These are phyloP conservation scores for Aspergillus aculeatinus DNA, from an alignment of 2,329 filamentous ascomycete genomes.

Conservation along the genomic window DNA sequence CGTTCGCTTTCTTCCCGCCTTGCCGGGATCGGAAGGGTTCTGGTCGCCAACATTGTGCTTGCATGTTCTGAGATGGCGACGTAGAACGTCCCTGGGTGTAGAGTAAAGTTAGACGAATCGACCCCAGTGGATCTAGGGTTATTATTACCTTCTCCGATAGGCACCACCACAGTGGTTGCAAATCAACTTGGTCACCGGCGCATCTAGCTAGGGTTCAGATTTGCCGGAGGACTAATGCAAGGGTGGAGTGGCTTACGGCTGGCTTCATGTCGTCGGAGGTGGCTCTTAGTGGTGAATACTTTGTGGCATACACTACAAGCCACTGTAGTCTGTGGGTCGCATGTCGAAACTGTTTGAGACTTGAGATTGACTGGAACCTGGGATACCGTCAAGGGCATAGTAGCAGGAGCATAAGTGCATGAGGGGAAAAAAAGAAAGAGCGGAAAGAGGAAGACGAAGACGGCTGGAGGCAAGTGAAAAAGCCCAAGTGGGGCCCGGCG, in stretches of 20 bases:
- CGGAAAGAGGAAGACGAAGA: too few species aligned
- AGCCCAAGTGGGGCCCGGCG: not conserved
- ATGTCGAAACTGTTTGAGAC: too few species aligned
- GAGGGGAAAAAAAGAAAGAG: too few species aligned
- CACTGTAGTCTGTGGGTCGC: not conserved
- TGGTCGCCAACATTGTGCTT: not conserved
- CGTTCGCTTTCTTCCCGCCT: not conserved
- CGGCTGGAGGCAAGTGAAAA: too few species aligned
- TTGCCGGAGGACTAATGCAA: not conserved
- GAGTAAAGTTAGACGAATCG: not conserved
- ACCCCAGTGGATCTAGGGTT: not conserved
- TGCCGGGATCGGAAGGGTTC: not conserved
- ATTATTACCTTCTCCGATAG: not conserved
- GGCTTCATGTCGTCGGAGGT: not conserved
- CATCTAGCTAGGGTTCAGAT: not conserved
- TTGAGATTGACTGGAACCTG: too few species aligned
- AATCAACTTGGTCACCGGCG: not conserved
- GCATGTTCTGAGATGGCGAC: not conserved
- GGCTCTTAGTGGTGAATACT: not conserved
- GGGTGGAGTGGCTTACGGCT: not conserved
- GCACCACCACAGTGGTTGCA: not conserved
- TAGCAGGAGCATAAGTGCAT: too few species aligned
- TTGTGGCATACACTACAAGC: not conserved
- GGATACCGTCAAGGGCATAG: too few species aligned
- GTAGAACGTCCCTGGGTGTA: not conserved